These are phyloP conservation scores for Cenchrus purpureus DNA, from an alignment of 176 grass and related monocot species.

Conservation along the genomic window DNA sequence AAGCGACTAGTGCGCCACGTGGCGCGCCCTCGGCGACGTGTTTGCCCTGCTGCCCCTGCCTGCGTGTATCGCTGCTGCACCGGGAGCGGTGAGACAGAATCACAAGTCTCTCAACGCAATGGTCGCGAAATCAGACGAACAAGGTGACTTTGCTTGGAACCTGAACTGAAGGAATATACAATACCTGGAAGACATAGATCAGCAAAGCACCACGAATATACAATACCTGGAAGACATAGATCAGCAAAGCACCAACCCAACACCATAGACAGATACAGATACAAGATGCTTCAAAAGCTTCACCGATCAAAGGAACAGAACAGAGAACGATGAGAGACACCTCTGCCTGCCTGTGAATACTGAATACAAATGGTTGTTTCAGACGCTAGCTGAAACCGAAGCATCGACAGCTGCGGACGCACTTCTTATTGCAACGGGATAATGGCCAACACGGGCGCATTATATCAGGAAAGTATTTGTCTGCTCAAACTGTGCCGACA, in stretches of 20 bases:
- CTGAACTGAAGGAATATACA: neutral
- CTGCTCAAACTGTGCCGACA: neutral
- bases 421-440: neutral
- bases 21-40: slow-evolving; percentile 7
- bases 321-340: neutral
- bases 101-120: no score
- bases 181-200: neutral
- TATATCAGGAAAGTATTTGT: neutral
- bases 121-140: no score
- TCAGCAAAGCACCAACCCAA: neutral
- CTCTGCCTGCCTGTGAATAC: neutral
- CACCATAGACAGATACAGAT: neutral
- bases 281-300: neutral
- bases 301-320: neutral
- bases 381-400: neutral
- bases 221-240: neutral
- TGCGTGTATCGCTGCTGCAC: neutral
- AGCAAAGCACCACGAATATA: neutral
- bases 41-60: neutral
- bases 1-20: neutral
- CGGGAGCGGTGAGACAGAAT: no score
- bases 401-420: neutral
- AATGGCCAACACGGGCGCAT: neutral
- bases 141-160: slow-evolving; percentile 1
- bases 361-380: neutral